Conservation (phyloP, 495 filamentous ascomycete genomes). For the Aspergillus diversus region DNA sequence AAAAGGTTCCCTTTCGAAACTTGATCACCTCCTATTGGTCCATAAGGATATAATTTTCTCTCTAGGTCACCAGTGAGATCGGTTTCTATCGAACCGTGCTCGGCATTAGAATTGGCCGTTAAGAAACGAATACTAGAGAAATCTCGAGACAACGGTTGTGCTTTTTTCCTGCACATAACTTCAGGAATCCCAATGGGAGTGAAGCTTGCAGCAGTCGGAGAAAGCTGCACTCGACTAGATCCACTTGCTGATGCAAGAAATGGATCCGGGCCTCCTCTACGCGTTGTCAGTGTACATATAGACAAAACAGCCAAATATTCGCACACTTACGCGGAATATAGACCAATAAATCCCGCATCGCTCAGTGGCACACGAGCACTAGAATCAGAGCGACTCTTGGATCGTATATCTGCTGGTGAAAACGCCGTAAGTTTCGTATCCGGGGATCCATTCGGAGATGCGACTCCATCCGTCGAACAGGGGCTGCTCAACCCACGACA, state of each 20-base stretch:
- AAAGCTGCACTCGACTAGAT: slow-evolving; percentile 29
- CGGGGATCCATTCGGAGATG: slow-evolving; percentile 63
- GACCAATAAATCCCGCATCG: slow-evolving; percentile 22
- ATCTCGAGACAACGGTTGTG: slow-evolving; percentile 16
- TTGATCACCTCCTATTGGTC: slow-evolving; percentile 21
- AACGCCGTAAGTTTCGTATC: slow-evolving; percentile 65
- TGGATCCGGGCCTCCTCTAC: slow-evolving; percentile 32
- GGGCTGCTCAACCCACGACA: slow-evolving; percentile 50
- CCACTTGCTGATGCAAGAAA: slow-evolving; percentile 29
- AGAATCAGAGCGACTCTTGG: slow-evolving; percentile 25
- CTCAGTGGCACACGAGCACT: slow-evolving; percentile 19
- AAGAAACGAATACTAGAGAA: slow-evolving; percentile 22
- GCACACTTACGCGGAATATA: slow-evolving; percentile 30
- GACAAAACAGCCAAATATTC: background rate
- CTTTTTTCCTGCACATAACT: slow-evolving; percentile 8
- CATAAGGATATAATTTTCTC: slow-evolving; percentile 12
- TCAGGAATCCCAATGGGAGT: slow-evolving; percentile 34
- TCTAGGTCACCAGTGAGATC: slow-evolving; percentile 11
- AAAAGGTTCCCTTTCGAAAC: slow-evolving; percentile 12
- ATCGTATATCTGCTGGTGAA: slow-evolving; percentile 59
- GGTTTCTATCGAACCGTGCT: slow-evolving; percentile 10
- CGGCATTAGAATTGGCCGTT: slow-evolving; percentile 17
- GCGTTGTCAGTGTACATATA: slow-evolving; percentile 13
- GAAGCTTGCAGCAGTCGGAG: slow-evolving; percentile 40
- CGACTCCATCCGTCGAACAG: slow-evolving; percentile 57